These are phyloP conservation scores for Tricholoma matsutake DNA, from an alignment of 768 basidiomycete species.

Conservation along the genomic window DNA sequence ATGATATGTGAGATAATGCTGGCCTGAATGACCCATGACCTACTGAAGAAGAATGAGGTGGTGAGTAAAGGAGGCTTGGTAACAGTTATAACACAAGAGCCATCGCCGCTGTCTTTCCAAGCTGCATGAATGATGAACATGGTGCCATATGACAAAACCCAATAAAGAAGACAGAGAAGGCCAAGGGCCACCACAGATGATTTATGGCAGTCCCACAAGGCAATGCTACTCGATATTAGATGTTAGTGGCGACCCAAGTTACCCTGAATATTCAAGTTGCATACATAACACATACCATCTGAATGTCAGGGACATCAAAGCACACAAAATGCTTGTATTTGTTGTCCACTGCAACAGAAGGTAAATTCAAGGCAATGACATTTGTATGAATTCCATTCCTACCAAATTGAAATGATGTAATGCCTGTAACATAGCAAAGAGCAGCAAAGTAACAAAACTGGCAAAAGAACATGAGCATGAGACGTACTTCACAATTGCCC, in stretches of 20 bases:
- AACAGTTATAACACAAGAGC: constrained; percentile 46
- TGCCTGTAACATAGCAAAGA: too few species aligned
- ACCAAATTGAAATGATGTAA: too few species aligned
- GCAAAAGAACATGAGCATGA: too few species aligned
- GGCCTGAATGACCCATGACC: constrained; percentile 26
- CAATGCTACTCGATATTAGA: constrained; percentile 42
- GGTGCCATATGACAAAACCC: constrained; percentile 62
- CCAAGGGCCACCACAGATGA: constrained; percentile 49
- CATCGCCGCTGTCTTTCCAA: constrained; percentile 49
- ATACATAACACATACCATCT: constrained; percentile 47
- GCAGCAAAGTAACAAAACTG: too few species aligned
- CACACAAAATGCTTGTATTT: constrained; percentile 60
- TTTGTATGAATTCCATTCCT: too few species aligned
- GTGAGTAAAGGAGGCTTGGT: constrained; percentile 60
- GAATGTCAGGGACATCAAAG: constrained; percentile 67
- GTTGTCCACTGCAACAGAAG: constrained; percentile 46
- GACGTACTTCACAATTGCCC: too few species aligned
- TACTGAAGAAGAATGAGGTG: constrained; percentile 69
- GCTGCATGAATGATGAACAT: constrained; percentile 63
- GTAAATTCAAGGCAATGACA: too few species aligned
- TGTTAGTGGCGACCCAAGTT: constrained; percentile 5
- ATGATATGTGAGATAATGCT: background rate
- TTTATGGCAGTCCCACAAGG: constrained; percentile 62
- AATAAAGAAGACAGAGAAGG: constrained; percentile 57
- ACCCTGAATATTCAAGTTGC: too few species aligned